A percentile compares a stretch with the other conserved stretches of the same genome.
Conservation (phyloP, 2,329 filamentous ascomycete species). For the Fusarium oxysporum region DNA sequence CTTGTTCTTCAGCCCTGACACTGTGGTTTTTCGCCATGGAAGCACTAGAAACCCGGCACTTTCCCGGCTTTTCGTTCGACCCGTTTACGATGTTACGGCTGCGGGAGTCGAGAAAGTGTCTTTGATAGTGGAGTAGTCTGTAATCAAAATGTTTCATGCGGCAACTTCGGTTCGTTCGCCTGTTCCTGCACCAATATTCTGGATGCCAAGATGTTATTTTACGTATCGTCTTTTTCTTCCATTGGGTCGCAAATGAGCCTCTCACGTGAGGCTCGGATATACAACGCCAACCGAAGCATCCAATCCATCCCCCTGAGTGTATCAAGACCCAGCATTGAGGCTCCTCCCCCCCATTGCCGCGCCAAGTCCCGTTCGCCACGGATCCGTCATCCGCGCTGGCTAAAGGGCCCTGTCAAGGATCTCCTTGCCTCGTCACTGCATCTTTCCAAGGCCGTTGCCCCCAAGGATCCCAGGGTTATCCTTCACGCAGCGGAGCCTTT, state of each 20-base stretch:
- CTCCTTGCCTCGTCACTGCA: not conserved
- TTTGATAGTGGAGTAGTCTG: constrained; percentile 8
- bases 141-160: constrained; percentile 24
- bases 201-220: not conserved
- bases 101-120: constrained; percentile 1
- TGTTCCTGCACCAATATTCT: not conserved
- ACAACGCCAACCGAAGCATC: not conserved
- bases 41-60: not conserved
- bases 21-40: not conserved
- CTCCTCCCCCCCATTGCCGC: not conserved
- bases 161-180: constrained; percentile 7
- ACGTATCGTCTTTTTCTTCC: not conserved
- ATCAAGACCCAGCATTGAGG: not conserved
- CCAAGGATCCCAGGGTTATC: not conserved
- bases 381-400: not conserved
- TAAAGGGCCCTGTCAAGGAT: not conserved
- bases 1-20: not conserved
- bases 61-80: not conserved
- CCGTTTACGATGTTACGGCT: not conserved
- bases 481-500: not conserved
- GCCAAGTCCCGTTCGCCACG: constrained; percentile 14
- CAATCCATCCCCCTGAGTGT: not conserved
- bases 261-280: constrained; percentile 7
- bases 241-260: not conserved
- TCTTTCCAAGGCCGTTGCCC: not conserved